phyloP scores from a whole-genome alignment of 768 basidiomycete species.

The Clitopilus hobsonii region DNA sequence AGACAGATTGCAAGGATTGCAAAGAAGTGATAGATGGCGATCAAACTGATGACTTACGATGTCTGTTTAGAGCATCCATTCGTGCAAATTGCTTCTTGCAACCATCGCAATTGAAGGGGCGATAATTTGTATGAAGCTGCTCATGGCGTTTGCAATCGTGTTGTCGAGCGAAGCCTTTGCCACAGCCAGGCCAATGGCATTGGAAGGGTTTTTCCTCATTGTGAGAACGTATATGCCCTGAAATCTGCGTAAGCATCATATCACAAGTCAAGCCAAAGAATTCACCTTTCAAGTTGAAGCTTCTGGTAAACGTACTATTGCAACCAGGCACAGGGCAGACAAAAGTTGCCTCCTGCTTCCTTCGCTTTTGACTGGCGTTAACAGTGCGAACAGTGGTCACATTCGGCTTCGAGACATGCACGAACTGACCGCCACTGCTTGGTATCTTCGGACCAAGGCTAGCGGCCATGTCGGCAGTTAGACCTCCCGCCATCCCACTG shows the following conservation, averaged over 20 bases:
- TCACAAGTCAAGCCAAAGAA: conserved; percentile 12
- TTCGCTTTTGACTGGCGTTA: conserved; percentile 77
- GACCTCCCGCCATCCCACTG: background rate
- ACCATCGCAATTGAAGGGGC: conserved; percentile 90
- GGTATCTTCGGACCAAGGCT: background rate
- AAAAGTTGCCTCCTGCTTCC: conserved; percentile 88
- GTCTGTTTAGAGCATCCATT: conserved; percentile 92
- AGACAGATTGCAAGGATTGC: background rate
- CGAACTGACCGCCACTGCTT: conserved; percentile 3
- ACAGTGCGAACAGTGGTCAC: conserved; percentile 90
- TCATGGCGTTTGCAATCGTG: conserved; percentile 98
- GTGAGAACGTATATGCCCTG: conserved; percentile 91
- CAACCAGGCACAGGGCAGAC: conserved; percentile 79
- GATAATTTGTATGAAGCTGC: conserved; percentile 87
- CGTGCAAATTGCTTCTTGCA: conserved; percentile 92
- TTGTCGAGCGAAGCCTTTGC: conserved; percentile 89
- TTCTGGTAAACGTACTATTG: conserved; percentile 84
- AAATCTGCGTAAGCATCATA: background rate
- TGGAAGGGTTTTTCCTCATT: conserved; percentile 94
- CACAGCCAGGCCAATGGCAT: conserved; percentile 93
- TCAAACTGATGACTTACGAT: conserved; percentile 54
- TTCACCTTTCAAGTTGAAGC: conserved; percentile 89
- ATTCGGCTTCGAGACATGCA: conserved; percentile 60
- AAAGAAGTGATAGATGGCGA: background rate
- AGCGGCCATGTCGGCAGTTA: conserved; percentile 5